Base-by-base conservation (phyloP, 192 early-diverging fungal genomes). In the Chytriomyces sp. region DNA sequence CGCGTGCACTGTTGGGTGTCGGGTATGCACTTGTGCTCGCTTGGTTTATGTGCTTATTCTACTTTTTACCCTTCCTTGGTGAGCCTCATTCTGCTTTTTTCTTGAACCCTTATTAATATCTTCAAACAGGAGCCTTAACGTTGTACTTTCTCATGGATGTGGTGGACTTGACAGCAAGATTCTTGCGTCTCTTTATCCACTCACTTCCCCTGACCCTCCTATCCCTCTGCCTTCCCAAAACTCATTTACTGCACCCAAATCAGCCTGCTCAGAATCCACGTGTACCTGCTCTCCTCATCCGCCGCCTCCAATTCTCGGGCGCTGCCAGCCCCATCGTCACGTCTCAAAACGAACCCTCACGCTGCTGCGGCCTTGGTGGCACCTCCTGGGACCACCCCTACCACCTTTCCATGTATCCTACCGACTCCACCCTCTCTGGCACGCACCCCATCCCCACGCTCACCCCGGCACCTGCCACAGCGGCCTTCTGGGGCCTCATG, bases 31-130 rank as follows among this genome's bases (percentile, higher is more conserved):
- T 81, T 28, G 69, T 81, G 2, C 54, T 81, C 4, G 80, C 73
- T 14, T 78, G 80, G 75, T 81, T 81, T 39, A 75, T 81, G 80
- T 70, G 74, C 36, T 31, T 78, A 17, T 81, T 81, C 39, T 78
- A 78, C 56, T 59, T 70, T 0, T 37, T 77, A 2, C 80, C 80
- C 12, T 81, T 81, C 41, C 57, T 77, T 12, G 49, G 75, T 80
- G 56, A 73, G 74, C 19, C n/a, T 10, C 31, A 41, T 40, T 63
- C 17, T 25, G 0, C 33, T 3, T 25, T 12, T 63, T 63, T 33
- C 19, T 53, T 28, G 28, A 58, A 0, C n/a, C 61, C 39, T 25
- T 1, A 33, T 66, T 66, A 25, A 25, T 14, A 26, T 19, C 7
- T 25, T 54, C 19, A 19, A n/a, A 70, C 38, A 73, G 72, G 72